Conservation (phyloP, 208 protist genomes). For the Trypanosoma melophagium region DNA sequence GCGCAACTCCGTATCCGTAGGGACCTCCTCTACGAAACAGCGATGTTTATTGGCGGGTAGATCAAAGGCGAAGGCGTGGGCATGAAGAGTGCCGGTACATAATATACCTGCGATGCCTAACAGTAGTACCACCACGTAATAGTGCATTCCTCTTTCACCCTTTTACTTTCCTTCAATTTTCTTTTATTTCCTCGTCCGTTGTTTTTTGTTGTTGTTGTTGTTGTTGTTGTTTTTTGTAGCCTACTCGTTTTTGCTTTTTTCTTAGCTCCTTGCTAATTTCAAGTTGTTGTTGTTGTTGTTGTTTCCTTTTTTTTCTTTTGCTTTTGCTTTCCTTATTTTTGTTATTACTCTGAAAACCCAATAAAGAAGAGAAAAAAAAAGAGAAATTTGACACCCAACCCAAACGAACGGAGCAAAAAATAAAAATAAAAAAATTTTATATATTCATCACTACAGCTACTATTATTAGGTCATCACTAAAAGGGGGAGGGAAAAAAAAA, state of each 20-base stretch:
- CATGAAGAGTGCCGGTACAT: constrained; percentile 7
- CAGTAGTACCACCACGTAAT: neutral
- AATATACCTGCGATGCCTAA: constrained; percentile 18
- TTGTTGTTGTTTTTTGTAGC: neutral
- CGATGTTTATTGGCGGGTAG: constrained; percentile 37
- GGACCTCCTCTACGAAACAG: constrained; percentile 86
- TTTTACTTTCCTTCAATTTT: constrained; percentile 7
- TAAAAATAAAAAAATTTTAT: too few relatives aligned
- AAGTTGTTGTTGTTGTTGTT: neutral
- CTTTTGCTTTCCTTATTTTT: neutral
- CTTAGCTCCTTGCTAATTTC: neutral
- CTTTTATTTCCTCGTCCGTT: neutral
- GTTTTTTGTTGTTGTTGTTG: neutral
- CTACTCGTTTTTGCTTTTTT: neutral
- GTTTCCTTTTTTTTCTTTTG: neutral
- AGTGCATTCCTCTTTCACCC: constrained; percentile 2
- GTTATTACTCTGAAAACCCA: neutral
- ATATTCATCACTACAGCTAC: too few relatives aligned
- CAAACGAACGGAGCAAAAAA: too few relatives aligned
- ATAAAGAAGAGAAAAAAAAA: neutral
- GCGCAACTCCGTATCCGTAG: constrained; percentile 50
- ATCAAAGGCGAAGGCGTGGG: constrained; percentile 58
- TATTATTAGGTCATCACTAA: too few relatives aligned
- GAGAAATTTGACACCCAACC: neutral
- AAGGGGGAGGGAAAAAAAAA: neutral